Conservation (phyloP, 768 basidiomycete species). For the Cubamyces lactineus region DNA sequence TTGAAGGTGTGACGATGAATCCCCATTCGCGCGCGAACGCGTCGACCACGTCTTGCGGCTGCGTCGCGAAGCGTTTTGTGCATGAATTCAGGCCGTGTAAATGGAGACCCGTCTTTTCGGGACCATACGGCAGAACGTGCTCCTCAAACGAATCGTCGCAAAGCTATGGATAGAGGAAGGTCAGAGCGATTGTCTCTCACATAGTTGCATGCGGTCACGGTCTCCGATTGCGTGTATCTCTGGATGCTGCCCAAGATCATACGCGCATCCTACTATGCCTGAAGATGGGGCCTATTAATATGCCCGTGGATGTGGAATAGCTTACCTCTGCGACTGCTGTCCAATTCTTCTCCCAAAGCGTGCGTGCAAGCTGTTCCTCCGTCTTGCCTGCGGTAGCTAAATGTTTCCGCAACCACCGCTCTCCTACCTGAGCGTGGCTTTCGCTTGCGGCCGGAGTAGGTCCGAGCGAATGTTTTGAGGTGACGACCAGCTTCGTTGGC, state of each 20-base stretch:
- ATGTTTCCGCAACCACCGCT: slow-evolving; percentile 79
- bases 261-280: no score
- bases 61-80: slow-evolving; percentile 68
- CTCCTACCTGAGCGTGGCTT: slow-evolving; percentile 84
- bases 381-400: slow-evolving; percentile 61
- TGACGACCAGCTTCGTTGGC: slow-evolving; percentile 72
- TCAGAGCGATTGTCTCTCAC: neutral
- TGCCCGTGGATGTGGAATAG: neutral
- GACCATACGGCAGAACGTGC: slow-evolving; percentile 85
- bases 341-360: slow-evolving; percentile 81
- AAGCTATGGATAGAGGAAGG: slow-evolving; percentile 52
- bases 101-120: slow-evolving; percentile 86
- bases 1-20: slow-evolving; percentile 77
- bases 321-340: slow-evolving; percentile 91
- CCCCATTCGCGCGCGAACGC: slow-evolving; percentile 90
- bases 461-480: slow-evolving; percentile 93
- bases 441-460: slow-evolving; percentile 34
- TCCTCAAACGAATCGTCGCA: slow-evolving; percentile 98
- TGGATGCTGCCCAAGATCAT: no score
- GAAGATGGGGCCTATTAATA: no score
- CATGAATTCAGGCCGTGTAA: slow-evolving; percentile 88
- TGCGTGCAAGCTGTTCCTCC: slow-evolving; percentile 72
- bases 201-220: no score
- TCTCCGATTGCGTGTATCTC: no score
- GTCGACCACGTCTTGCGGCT: slow-evolving; percentile 66